These are phyloP conservation scores for Pichia sp. DNA, from an alignment of 1,139 yeast species.

Conservation along the genomic window DNA sequence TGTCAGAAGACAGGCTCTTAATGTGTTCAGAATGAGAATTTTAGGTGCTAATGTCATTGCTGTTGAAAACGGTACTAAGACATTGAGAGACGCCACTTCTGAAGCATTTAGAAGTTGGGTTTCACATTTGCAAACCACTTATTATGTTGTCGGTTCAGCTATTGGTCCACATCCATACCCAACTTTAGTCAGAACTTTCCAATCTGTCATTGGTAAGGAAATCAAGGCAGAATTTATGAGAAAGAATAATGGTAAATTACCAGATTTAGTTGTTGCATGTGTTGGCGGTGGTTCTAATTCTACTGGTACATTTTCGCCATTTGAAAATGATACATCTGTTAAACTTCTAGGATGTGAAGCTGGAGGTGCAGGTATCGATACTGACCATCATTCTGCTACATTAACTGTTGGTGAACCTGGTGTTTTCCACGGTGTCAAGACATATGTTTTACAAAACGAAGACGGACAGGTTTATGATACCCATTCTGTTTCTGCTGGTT, in stretches of 20 bases:
- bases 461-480: slow-evolving; percentile 98
- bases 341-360: slow-evolving; percentile 93
- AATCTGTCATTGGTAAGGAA: slow-evolving; percentile 92
- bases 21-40: slow-evolving; percentile 94
- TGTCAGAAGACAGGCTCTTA: slow-evolving; percentile 95
- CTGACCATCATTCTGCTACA: slow-evolving; percentile 86
- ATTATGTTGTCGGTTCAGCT: slow-evolving; percentile 95
- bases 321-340: slow-evolving; percentile 72
- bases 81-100: slow-evolving; percentile 94
- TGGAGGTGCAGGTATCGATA: slow-evolving; percentile 94
- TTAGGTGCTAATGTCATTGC: slow-evolving; percentile 93
- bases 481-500: slow-evolving; percentile 96
- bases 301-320: slow-evolving; percentile 92
- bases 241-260: slow-evolving; percentile 72
- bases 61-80: slow-evolving; percentile 90
- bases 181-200: slow-evolving; percentile 95
- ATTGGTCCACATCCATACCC: slow-evolving; percentile 99
- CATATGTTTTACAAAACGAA: slow-evolving; percentile 78
- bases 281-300: slow-evolving; percentile 99
- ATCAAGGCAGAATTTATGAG: slow-evolving; percentile 83
- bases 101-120: slow-evolving; percentile 98
- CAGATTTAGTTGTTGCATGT: slow-evolving; percentile 94
- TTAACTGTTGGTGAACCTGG: slow-evolving; percentile 90
- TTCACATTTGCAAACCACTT: slow-evolving; percentile 74
- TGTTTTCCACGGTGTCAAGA: slow-evolving; percentile 96